Base-by-base conservation (phyloP, 2,329 filamentous ascomycete genomes). In the Epichloe typhina region DNA sequence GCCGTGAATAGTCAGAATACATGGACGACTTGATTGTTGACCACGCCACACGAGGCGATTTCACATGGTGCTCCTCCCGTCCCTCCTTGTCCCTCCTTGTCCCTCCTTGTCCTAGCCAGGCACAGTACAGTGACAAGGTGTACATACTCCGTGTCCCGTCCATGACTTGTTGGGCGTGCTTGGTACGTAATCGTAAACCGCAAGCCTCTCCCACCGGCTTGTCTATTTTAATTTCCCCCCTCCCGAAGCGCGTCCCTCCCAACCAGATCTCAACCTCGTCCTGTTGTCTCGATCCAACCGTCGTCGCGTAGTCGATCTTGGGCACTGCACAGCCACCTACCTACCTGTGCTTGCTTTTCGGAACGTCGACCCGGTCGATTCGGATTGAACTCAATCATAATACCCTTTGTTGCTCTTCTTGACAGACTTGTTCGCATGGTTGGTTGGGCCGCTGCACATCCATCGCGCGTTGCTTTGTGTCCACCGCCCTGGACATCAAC, bases 211-310 rank as follows among this genome's bases (percentile, higher is more conserved):
- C 31, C 31, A 23, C 47, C 47, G 31, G 19, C 1, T 26, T 11
- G 15, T 12, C 33, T 35, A 15, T 19, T 46, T 19, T 46, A 19
- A 26, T 31, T 12, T 3, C 1, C 13, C 12, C 23, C 23, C 19
- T 26, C 17, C 15, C 13, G 21, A 41, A 21, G 46, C 51, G 51
- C 51, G 51, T 52, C 47, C 33, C 45, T 41, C 44, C 45, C 13
- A 46, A 39, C 17, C 31, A 48, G 38, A 31, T 23, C 35, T 36
- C 36, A 44, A 23, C 17, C 23, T 44, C n/a, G 38, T 33, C n/a
- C 31, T 49, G 47, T 36, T 36, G 43, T 45, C 41, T 48, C 37
- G 39, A 47, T 49, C 33, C 37, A 46, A 49, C 17, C 5, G 44
- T 38, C 47, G 43, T 44, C 48, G 41, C 50, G 21, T 31, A 33